Base-by-base conservation (phyloP, 1,284 basidiomycete genomes). In the Crepidotus sp. region DNA sequence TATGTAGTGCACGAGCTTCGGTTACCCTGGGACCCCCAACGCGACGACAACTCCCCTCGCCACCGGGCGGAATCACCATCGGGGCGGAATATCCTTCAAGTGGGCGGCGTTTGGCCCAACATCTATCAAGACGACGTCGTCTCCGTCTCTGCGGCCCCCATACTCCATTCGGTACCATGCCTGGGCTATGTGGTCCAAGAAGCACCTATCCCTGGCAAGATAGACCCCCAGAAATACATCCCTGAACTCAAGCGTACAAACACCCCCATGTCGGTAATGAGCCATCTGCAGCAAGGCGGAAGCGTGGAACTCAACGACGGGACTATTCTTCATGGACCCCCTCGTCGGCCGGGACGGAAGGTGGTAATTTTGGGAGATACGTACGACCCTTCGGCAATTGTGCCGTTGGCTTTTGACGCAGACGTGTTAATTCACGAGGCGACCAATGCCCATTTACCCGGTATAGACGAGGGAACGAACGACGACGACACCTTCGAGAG, bases 1-100 rank as follows among this genome's bases (percentile, higher is more conserved):
- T 95, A 88, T 58, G 79, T 90, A 34, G 87, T 95, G n/a, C 92
- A 96, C 63, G 93, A 96, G 62, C 69, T 97, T 6, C 75, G 89
- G 9, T 71, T 76, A 36, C 68, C 71, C 42, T 55, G 70, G 15
- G 79, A 85, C 55, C 72, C 77, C 6, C 60, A 59, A 31, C 53
- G 57, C 10, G 70, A 68, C 14, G 76, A 79, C 55, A 61, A 62
- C 54, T 73, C 80, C 13, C 59, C 72, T 36, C 67, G 50, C 30
- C 70, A 72, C 39, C 61, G 71, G 0, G 69, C 68, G 15, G 92
- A 96, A 60, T 70, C 73, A 2, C 65, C 73, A 7, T 49, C 57
- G 21, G 91, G 92, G 0, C 68, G 70, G 36, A 82, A 95, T 59
- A 76, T 96, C 45, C 50, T 51, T 3, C 74, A 77, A 54, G 60